phyloP scores from a whole-genome alignment of 345 rosid species.

The Aquilaria sinensis region DNA sequence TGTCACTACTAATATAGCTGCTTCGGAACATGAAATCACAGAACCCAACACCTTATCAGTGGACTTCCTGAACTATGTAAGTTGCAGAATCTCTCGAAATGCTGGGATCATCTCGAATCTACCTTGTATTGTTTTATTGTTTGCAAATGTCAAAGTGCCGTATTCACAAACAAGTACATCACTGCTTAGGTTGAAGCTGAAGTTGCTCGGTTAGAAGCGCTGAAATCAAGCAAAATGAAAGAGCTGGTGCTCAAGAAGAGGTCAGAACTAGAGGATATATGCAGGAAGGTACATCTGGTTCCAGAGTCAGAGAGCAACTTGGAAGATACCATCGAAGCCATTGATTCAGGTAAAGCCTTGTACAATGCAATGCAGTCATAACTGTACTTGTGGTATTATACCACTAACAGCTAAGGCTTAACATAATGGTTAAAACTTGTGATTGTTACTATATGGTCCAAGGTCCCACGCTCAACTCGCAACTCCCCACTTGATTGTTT shows the following conservation, averaged over 20 bases:
- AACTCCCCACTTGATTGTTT: too few relatives aligned
- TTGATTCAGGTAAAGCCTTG: constrained; percentile 55
- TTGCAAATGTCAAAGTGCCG: too few relatives aligned
- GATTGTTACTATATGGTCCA: too few relatives aligned
- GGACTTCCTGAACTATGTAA: constrained; percentile 65
- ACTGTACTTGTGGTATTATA: too few relatives aligned
- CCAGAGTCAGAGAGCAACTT: constrained; percentile 53
- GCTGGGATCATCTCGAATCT: not conserved
- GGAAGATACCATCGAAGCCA: constrained; percentile 56
- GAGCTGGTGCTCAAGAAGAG: constrained; percentile 87
- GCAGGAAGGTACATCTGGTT: constrained; percentile 73
- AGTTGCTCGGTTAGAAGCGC: constrained; percentile 66
- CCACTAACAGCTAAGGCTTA: too few relatives aligned
- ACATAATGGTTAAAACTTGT: too few relatives aligned
- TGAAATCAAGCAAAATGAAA: constrained; percentile 87
- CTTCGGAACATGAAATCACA: constrained; percentile 79
- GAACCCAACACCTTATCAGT: constrained; percentile 75
- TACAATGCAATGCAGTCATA: not conserved
- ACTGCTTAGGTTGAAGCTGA: constrained; percentile 68
- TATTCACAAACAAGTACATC: constrained; percentile 1
- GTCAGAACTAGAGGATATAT: constrained; percentile 70
- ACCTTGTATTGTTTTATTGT: not conserved
- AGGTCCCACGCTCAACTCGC: too few relatives aligned
- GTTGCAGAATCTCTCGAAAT: constrained; percentile 16
- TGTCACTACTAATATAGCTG: constrained; percentile 84